Percentiles rank a stretch among this genome's conserved stretches.
Conservation (phyloP, 441 rosid genomes). For the Corymbia citriodora region DNA sequence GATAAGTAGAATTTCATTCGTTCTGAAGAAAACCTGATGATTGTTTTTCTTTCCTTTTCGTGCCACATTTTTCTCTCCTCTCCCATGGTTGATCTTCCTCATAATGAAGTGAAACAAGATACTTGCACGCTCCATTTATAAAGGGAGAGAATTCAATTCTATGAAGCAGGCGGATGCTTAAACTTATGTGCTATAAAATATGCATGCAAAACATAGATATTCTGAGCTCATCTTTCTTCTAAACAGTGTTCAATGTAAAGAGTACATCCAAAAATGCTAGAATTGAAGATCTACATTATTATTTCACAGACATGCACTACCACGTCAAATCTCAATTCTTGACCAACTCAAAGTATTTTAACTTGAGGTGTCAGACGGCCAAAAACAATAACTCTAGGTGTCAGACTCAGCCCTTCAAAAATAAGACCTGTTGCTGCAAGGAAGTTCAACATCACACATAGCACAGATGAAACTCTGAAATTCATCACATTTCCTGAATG, state of each 20-base stretch:
- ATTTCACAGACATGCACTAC: neutral
- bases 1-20: neutral
- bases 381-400: neutral
- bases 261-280: neutral
- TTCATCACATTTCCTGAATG: neutral
- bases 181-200: neutral
- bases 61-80: neutral
- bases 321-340: neutral
- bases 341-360: neutral
- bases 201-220: neutral
- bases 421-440: neutral
- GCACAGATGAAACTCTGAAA: neutral
- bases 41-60: neutral
- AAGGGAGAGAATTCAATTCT: neutral
- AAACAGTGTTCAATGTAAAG: neutral
- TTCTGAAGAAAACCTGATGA: neutral
- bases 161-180: neutral
- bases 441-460: neutral
- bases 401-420: neutral
- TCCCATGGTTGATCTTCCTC: neutral
- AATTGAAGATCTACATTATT: neutral
- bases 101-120: neutral
- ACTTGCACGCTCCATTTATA: neutral
- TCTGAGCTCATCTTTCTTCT: neutral
- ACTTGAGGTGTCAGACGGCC: neutral